Percentiles rank a stretch among this genome's conserved stretches.
phyloP scores from a whole-genome alignment of 2,329 filamentous ascomycete species.

The Rutstroemia sp. region DNA sequence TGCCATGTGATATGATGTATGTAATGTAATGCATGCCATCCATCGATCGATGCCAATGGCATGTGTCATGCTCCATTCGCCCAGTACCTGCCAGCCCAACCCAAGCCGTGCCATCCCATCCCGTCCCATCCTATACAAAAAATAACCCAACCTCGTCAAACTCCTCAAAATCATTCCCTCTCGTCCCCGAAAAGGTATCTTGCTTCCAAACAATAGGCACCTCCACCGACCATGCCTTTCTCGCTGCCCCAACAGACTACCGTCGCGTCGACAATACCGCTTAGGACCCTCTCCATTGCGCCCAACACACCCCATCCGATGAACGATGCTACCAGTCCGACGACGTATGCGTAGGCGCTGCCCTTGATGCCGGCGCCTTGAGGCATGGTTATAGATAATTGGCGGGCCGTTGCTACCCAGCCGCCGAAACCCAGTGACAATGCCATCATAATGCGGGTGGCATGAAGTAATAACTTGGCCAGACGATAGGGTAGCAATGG shows the following conservation, averaged over 20 bases:
- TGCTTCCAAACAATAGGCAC: constrained; percentile 85
- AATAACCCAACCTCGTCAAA: constrained; percentile 16
- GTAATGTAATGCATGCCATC: not conserved
- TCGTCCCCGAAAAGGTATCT: constrained; percentile 76
- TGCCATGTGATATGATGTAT: not conserved
- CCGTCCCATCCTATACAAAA: not conserved
- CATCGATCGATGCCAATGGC: not conserved
- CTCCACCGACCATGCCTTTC: constrained; percentile 58
- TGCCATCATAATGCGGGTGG: constrained; percentile 85
- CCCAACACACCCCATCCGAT: constrained; percentile 93
- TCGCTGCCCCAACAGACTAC: constrained; percentile 95
- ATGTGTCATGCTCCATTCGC: not conserved
- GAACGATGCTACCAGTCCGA: constrained; percentile 84
- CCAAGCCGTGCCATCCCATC: not conserved
- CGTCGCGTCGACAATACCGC: constrained; percentile 79
- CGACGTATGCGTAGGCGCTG: constrained; percentile 89
- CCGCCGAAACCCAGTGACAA: constrained; percentile 84
- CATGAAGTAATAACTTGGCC: constrained; percentile 84
- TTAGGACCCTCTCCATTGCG: constrained; percentile 81
- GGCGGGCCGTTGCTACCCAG: constrained; percentile 90
- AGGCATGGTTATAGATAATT: constrained; percentile 55
- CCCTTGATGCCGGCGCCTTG: constrained; percentile 52
- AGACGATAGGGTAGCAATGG: constrained; percentile 80
- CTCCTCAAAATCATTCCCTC: constrained; percentile 40
- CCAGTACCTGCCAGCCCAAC: not conserved